These are phyloP conservation scores for Plasmodium malariae DNA, from an alignment of 169 alveolate species.

Conservation along the genomic window DNA sequence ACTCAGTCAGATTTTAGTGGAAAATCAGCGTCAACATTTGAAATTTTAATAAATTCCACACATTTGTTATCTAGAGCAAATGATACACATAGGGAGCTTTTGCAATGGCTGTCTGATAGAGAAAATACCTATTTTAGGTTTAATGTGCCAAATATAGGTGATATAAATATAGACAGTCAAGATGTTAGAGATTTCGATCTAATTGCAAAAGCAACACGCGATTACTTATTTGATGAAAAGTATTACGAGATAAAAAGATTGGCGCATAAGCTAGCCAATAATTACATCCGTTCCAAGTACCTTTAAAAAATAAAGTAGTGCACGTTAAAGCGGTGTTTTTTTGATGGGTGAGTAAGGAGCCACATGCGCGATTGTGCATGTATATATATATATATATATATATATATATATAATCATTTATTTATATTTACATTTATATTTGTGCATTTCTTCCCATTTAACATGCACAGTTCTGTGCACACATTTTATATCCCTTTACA, in stretches of 20 bases:
- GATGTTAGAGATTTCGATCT: conserved; percentile 66
- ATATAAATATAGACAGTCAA: conserved; percentile 71
- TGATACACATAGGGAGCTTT: conserved; percentile 77
- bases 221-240: conserved; percentile 77
- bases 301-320: background rate
- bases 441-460: no score
- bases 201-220: conserved; percentile 76
- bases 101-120: conserved; percentile 70
- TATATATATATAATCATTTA: background rate
- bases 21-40: conserved; percentile 57
- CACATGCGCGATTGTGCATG: no score
- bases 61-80: conserved; percentile 75
- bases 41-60: conserved; percentile 64
- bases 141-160: conserved; percentile 79
- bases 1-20: conserved; percentile 63
- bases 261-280: conserved; percentile 75
- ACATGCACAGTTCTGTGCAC: background rate
- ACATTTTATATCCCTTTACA: no score
- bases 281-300: conserved; percentile 58
- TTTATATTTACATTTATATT: no score
- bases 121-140: conserved; percentile 77
- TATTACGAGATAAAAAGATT: conserved; percentile 70
- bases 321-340: no score
- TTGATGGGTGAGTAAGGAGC: no score
- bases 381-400: no score